Evolutionary conservation across 1,139 yeast genomes (phyloP).

Genomic region (Zygosaccharomyces pseudobailii): DNA sequence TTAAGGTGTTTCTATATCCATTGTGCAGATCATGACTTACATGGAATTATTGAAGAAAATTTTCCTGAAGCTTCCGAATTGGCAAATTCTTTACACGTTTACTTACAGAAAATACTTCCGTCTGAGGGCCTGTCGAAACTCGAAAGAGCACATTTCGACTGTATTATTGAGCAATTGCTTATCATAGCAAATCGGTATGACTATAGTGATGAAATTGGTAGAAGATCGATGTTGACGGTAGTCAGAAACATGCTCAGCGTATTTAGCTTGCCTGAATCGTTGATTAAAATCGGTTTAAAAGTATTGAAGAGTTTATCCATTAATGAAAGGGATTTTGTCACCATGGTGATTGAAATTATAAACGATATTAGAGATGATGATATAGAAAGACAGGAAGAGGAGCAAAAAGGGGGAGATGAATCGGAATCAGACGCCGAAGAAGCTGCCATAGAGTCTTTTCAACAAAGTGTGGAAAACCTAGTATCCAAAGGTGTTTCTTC

Average conservation of each 20-base stretch:
- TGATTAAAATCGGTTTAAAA: constrained; percentile 55
- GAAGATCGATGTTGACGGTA: constrained; percentile 73
- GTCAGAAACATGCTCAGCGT: constrained; percentile 58
- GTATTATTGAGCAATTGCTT: constrained; percentile 69
- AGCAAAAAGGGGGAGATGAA: constrained; percentile 17
- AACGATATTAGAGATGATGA: constrained; percentile 78
- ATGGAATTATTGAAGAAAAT: constrained; percentile 60
- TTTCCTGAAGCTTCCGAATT: constrained; percentile 79
- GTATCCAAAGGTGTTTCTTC: constrained; percentile 18
- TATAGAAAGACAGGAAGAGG: constrained; percentile 36
- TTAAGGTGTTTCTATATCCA: constrained; percentile 62
- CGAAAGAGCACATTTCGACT: constrained; percentile 59
- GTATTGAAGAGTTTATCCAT: constrained; percentile 69
- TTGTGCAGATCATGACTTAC: constrained; percentile 50
- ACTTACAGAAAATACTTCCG: constrained; percentile 49
- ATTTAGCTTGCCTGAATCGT: constrained; percentile 44
- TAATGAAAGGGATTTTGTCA: constrained; percentile 77
- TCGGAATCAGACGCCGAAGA: constrained; percentile 24
- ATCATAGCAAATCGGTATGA: constrained; percentile 68
- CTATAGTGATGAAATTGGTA: constrained; percentile 86
- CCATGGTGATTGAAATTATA: constrained; percentile 80
- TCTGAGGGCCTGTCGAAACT: constrained; percentile 19
- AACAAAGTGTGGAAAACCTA: constrained; percentile 46
- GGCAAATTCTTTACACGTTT: constrained; percentile 37
- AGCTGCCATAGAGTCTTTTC: constrained; percentile 41